phyloP scores from a whole-genome alignment of 768 basidiomycete genomes.

The Chlorophyllum brunneum region DNA sequence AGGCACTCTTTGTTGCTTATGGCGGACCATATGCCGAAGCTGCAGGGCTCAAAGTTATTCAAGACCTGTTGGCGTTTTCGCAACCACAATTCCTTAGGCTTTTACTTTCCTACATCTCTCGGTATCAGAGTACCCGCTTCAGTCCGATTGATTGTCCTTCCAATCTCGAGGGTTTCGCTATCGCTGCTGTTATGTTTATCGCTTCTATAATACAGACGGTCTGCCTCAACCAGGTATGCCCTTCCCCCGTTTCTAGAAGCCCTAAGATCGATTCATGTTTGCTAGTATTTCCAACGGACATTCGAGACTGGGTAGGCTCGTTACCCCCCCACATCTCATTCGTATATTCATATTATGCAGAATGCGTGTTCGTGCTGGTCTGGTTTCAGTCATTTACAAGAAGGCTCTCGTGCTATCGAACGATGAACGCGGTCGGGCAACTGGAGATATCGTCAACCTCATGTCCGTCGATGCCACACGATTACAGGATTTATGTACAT shows the following conservation, averaged over 20 bases:
- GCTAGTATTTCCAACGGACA: slow-evolving; percentile 80
- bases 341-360: slow-evolving; percentile 24
- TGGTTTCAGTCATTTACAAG: slow-evolving; percentile 81
- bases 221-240: slow-evolving; percentile 69
- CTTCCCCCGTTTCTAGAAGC: neutral
- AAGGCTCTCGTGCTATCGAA: slow-evolving; percentile 86
- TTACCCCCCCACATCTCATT: neutral
- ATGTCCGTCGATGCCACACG: slow-evolving; percentile 86
- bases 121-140: slow-evolving; percentile 57
- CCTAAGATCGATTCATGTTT: neutral
- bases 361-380: slow-evolving; percentile 91
- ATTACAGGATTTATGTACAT: slow-evolving; percentile 77
- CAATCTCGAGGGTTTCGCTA: slow-evolving; percentile 64
- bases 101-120: slow-evolving; percentile 77
- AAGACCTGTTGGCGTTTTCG: slow-evolving; percentile 77
- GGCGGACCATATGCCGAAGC: slow-evolving; percentile 72
- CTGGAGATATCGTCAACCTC: slow-evolving; percentile 92
- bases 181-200: slow-evolving; percentile 78
- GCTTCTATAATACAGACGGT: slow-evolving; percentile 77
- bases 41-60: slow-evolving; percentile 62
- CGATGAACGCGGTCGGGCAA: slow-evolving; percentile 74
- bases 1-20: slow-evolving; percentile 72
- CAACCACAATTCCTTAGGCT: slow-evolving; percentile 86
- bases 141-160: slow-evolving; percentile 27
- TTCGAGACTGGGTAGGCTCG: slow-evolving; percentile 58